Evolutionary conservation across 371 early-diverging fungal species (phyloP).

Genomic region (Batrachochytrium dendrobatidis): DNA sequence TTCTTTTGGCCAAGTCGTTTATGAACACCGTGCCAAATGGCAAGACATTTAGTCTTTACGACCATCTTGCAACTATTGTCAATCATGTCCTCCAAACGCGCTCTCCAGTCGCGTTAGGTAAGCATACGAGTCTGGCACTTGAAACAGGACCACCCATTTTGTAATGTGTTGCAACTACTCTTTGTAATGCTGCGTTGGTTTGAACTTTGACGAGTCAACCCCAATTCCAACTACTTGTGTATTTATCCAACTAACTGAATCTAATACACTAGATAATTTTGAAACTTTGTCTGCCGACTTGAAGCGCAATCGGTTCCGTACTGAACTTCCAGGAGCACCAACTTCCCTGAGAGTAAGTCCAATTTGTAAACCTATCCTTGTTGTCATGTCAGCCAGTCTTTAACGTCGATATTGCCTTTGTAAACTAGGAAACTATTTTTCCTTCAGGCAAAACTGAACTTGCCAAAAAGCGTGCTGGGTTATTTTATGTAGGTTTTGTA

Average conservation of each 20-base stretch:
- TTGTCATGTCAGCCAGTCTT: not conserved
- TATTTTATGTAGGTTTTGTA: not conserved
- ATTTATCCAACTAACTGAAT: too few relatives aligned
- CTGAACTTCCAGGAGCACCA: slow-evolving; percentile 23
- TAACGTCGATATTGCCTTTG: not conserved
- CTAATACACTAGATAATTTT: slow-evolving; percentile 28
- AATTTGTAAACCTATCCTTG: not conserved
- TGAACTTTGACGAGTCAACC: slow-evolving; percentile 4
- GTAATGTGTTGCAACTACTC: too few relatives aligned
- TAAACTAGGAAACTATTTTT: not conserved
- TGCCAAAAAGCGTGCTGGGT: not conserved
- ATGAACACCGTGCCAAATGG: slow-evolving; percentile 28
- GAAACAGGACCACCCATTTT: too few relatives aligned
- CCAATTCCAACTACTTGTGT: not conserved
- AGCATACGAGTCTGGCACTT: too few relatives aligned
- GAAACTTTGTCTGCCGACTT: slow-evolving; percentile 35
- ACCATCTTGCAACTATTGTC: slow-evolving; percentile 37
- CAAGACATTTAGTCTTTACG: slow-evolving; percentile 29
- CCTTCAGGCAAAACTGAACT: not conserved
- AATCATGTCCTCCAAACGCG: slow-evolving; percentile 35
- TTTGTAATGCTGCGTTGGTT: too few relatives aligned
- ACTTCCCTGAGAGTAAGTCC: slow-evolving; percentile 22
- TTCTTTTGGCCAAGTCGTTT: slow-evolving; percentile 33
- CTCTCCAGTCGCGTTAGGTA: slow-evolving; percentile 33
- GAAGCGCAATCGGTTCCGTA: slow-evolving; percentile 30